Evolutionary conservation across 1,284 basidiomycete genomes (phyloP).

Genomic region (Stereum hirsutum): DNA sequence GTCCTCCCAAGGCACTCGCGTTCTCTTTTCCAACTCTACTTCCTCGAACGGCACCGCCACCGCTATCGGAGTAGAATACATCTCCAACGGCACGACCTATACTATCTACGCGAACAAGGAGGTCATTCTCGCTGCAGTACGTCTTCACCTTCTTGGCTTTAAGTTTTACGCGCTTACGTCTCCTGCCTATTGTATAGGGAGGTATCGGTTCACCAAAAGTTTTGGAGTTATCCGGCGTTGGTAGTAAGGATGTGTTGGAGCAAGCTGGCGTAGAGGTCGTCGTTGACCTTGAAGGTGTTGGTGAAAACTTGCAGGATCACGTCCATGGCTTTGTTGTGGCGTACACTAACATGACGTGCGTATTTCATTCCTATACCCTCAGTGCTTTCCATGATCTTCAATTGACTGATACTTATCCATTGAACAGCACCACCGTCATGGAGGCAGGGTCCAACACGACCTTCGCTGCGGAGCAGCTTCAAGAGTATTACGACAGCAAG

Average conservation of each 20-base stretch:
- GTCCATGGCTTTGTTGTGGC: slow-evolving; percentile 16
- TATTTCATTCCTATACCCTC: too few relatives aligned
- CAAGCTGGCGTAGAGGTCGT: slow-evolving; percentile 21
- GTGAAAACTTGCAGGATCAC: slow-evolving; percentile 31
- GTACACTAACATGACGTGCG: slow-evolving; percentile 16
- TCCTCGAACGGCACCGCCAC: too few relatives aligned
- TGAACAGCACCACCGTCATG: too few relatives aligned
- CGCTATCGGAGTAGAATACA: too few relatives aligned
- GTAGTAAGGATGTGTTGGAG: slow-evolving; percentile 20
- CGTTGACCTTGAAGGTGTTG: slow-evolving; percentile 25
- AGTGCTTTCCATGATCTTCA: not conserved
- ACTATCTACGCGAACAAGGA: slow-evolving; percentile 18
- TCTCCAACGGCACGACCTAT: slow-evolving; percentile 6
- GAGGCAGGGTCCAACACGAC: too few relatives aligned
- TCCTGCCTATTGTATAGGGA: too few relatives aligned
- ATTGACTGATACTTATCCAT: not conserved
- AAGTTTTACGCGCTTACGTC: too few relatives aligned
- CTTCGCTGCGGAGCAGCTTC: too few relatives aligned
- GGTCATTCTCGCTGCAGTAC: slow-evolving; percentile 25
- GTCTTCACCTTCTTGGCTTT: too few relatives aligned
- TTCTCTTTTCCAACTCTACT: too few relatives aligned
- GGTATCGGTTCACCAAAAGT: slow-evolving; percentile 29
- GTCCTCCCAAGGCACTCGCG: too few relatives aligned
- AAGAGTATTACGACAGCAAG: too few relatives aligned
- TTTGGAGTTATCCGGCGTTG: slow-evolving; percentile 35